Conservation (phyloP, 345 rosid species). For the Microthlaspi erraticum region DNA sequence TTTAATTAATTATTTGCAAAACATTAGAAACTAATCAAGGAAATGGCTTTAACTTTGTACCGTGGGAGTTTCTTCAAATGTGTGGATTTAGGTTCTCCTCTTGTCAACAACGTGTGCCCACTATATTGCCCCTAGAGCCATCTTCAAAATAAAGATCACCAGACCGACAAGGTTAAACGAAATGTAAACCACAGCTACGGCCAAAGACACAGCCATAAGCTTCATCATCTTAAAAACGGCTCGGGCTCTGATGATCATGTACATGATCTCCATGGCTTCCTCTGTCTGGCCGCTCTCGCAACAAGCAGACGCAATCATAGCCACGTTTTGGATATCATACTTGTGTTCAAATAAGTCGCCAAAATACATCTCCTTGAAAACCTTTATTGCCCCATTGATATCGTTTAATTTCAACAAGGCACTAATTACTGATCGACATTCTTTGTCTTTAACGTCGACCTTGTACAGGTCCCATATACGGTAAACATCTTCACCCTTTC, state of each 20-base stretch:
- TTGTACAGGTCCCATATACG: constrained; percentile 9
- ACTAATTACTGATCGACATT: neutral
- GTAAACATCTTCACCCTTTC: neutral
- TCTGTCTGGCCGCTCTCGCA: neutral
- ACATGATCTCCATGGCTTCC: neutral
- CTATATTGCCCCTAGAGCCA: neutral
- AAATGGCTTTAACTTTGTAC: too few species aligned
- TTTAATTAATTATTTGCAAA: too few species aligned
- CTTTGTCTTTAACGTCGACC: neutral
- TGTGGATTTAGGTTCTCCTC: too few species aligned
- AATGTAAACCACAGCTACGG: neutral
- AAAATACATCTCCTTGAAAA: neutral
- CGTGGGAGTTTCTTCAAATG: too few species aligned
- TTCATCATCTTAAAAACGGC: neutral
- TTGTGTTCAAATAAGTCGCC: neutral
- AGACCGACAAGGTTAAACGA: neutral
- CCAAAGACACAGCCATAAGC: neutral
- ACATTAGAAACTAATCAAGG: too few species aligned
- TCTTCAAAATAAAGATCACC: neutral
- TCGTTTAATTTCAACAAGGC: neutral
- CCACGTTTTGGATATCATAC: neutral
- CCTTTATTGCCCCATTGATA: neutral
- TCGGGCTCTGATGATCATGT: neutral
- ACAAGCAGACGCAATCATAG: neutral
- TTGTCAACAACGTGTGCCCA: too few species aligned